phyloP scores from a whole-genome alignment of 495 filamentous ascomycete genomes.

The Aspergillus nanangensis region DNA sequence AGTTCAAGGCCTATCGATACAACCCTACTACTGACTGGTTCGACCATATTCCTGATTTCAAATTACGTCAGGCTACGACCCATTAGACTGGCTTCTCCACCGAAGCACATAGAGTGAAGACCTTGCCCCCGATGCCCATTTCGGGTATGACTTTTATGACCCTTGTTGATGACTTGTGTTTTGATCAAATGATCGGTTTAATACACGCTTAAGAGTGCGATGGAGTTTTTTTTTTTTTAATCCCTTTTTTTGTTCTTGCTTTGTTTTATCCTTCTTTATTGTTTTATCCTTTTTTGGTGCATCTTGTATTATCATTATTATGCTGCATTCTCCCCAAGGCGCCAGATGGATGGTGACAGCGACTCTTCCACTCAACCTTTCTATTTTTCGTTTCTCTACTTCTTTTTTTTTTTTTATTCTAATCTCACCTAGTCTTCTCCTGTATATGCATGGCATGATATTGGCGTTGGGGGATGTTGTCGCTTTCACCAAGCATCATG shows the following conservation, averaged over 20 bases:
- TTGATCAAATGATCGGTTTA: conserved; percentile 1
- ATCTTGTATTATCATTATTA: neutral
- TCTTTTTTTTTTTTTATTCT: neutral
- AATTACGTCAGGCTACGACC: conserved; percentile 51
- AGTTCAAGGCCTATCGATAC: conserved; percentile 91
- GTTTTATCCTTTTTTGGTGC: conserved; percentile 3
- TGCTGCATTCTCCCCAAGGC: neutral
- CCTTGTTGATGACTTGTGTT: conserved; percentile 3
- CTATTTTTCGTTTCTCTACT: conserved; percentile 3
- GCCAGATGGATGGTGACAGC: neutral
- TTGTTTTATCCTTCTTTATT: conserved; percentile 10
- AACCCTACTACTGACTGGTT: conserved; percentile 74
- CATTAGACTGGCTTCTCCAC: conserved; percentile 4
- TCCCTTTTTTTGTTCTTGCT: conserved; percentile 6
- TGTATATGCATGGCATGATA: conserved; percentile 3
- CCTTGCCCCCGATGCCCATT: neutral
- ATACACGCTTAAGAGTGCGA: neutral
- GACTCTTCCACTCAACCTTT: neutral
- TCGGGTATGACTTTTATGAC: conserved; percentile 2
- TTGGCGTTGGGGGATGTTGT: conserved; percentile 2
- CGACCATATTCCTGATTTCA: conserved; percentile 72
- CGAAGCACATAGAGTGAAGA: neutral
- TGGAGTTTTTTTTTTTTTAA: too few relatives aligned
- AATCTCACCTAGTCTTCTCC: neutral
- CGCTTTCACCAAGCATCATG: neutral